Evolutionary conservation across 768 basidiomycete genomes (phyloP).

Genomic region (Terana coerulea): DNA sequence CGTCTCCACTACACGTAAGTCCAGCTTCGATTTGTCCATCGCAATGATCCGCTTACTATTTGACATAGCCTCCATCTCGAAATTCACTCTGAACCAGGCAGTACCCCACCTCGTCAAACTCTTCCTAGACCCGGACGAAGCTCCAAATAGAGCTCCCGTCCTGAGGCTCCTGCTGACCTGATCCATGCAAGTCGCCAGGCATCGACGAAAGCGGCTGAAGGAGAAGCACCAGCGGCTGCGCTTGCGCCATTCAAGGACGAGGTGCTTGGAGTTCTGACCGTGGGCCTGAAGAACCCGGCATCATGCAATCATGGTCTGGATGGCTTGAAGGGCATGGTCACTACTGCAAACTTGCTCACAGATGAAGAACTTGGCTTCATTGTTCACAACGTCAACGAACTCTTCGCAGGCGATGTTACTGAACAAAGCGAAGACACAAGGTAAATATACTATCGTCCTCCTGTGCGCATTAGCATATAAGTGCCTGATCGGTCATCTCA

Average conservation of each 20-base stretch:
- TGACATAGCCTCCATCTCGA: conserved; percentile 63
- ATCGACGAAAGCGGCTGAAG: conserved; percentile 20
- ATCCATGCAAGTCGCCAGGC: conserved; percentile 51
- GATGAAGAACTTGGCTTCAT: conserved; percentile 76
- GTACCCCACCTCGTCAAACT: conserved; percentile 74
- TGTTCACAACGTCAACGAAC: conserved; percentile 70
- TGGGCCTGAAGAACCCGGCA: conserved; percentile 49
- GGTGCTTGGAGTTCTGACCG: conserved; percentile 59
- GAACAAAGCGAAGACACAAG: conserved; percentile 50
- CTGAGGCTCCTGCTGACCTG: conserved; percentile 66
- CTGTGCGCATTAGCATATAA: background rate
- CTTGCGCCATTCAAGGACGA: conserved; percentile 72
- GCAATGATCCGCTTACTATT: background rate
- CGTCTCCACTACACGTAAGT: conserved; percentile 75
- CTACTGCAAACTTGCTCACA: conserved; percentile 56
- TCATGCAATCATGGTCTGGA: conserved; percentile 59
- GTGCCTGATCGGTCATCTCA: conserved; percentile 24
- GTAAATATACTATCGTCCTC: conserved; percentile 30
- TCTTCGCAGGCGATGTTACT: conserved; percentile 47
- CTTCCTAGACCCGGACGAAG: conserved; percentile 70
- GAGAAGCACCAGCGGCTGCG: conserved; percentile 26
- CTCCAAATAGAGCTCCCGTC: conserved; percentile 60
- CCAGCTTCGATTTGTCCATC: conserved; percentile 3
- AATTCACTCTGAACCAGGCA: conserved; percentile 62
- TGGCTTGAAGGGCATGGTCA: conserved; percentile 63